Evolutionary conservation across 2,329 filamentous ascomycete genomes (phyloP), one percentile per base, ranked within the genome.

Genomic region (Diaporthe amygdali): DNA sequence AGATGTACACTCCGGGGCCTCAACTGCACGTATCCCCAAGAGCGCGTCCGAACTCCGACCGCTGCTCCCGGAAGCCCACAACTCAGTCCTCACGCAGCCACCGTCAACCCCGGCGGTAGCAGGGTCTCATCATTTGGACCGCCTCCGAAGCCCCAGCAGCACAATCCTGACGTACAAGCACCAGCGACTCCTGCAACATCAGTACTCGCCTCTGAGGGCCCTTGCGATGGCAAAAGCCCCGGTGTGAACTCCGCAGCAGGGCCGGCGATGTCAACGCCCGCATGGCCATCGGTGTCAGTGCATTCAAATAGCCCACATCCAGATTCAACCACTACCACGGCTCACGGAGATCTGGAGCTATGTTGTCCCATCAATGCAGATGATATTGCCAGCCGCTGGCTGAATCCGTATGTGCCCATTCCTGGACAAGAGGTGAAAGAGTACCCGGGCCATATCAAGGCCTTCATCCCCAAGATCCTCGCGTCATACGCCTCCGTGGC

Each of bases 351-450:
- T 15, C 69, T 81, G 2, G 78, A 82, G 15, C 79, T 88, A 8
- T 70, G 82, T 0, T 86, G 84, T 69, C 82, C 84, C 2, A 85
- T 87, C 72, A 81, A 86, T 56, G 82, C 81, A 0, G 82, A 85
- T 30, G 81, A 82, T 20, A 86, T 87, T 61, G 81, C 79, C 15
- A 86, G 84, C 49, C 84, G 85, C 14, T 88, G 85, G 86, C 76
- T 88, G 32, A 82, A 85, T 39, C 76, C 82, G 2, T 87, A 83
- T 44, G 82, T 87, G 6, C 85, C 85, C 0, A 70, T 83, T 0
- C 81, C 84, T 0, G 83, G 81, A 3, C 84, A 87, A 61, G 78
- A 74, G 4, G 69, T 79, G 39, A 88, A 87, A 70, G 67, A 78
- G 0, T 87, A 86, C 68, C 79, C 82, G 0, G 66, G 78, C 0